Evolutionary conservation across 2,329 filamentous ascomycete genomes (phyloP).

Genomic region (Teratosphaeria viscida): DNA sequence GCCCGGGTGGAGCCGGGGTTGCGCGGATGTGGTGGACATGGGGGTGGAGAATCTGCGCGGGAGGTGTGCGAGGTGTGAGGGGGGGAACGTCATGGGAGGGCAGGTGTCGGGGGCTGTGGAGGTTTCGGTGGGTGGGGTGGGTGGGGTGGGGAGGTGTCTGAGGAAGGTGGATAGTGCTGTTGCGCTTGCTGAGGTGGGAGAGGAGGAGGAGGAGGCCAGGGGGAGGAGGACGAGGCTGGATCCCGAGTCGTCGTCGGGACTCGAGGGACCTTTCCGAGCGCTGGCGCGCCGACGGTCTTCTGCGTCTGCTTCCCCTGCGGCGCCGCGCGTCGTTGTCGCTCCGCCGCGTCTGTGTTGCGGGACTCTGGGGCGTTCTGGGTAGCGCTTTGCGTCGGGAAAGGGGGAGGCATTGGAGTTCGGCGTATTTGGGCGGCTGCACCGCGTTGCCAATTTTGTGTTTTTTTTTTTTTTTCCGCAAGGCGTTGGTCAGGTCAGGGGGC

Average conservation of each 20-base stretch:
- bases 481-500: too few species aligned
- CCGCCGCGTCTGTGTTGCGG: conserved; percentile 2
- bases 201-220: not conserved
- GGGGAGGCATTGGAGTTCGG: not conserved
- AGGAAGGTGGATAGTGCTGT: not conserved
- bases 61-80: not conserved
- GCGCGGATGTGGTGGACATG: conserved; percentile 3
- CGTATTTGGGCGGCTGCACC: too few species aligned
- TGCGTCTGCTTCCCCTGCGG: too few species aligned
- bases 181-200: not conserved
- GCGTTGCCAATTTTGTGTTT: too few species aligned
- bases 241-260: not conserved
- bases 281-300: too few species aligned
- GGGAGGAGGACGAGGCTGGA: not conserved
- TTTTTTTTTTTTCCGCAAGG: too few species aligned
- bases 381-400: not conserved
- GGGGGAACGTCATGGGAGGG: not conserved
- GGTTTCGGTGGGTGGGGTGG: not conserved
- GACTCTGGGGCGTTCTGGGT: not conserved
- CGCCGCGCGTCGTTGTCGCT: not conserved
- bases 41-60: conserved; percentile 1
- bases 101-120: not conserved
- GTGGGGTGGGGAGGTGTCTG: not conserved
- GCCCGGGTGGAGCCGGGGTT: not conserved
- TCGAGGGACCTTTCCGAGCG: not conserved